Evolutionary conservation across 306 rosid species (phyloP).

Genomic region (Gastrolobium villosum): DNA sequence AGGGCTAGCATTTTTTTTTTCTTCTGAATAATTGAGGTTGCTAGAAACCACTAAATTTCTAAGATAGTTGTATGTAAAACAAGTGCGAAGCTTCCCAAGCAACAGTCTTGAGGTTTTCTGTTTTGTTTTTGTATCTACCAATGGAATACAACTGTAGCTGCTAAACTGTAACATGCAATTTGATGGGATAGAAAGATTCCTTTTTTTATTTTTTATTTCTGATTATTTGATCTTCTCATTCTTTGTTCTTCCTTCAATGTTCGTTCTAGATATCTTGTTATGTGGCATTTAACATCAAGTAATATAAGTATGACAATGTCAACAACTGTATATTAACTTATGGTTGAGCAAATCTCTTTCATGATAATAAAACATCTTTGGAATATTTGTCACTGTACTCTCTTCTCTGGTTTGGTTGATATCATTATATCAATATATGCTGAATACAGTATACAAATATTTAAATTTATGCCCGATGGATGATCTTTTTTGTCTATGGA

Average conservation of each 20-base stretch:
- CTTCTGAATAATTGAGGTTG: background rate
- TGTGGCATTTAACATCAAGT: constrained; percentile 1
- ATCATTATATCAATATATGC: background rate
- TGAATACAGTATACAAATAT: background rate
- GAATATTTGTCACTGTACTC: background rate
- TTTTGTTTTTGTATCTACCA: constrained; percentile 12
- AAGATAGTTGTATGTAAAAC: constrained; percentile 1
- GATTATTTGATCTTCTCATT: background rate
- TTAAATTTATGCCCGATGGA: constrained; percentile 8
- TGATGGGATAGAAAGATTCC: background rate
- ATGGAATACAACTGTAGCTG: constrained; percentile 6
- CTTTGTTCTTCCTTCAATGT: background rate
- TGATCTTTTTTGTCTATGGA: constrained; percentile 30
- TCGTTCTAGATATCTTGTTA: background rate
- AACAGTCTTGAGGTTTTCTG: constrained; percentile 10
- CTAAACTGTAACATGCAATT: background rate
- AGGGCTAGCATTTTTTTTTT: background rate
- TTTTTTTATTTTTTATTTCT: background rate
- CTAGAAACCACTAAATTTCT: background rate
- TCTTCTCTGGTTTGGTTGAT: constrained; percentile 7
- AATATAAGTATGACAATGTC: background rate
- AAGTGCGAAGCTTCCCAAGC: background rate
- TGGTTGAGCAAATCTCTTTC: constrained; percentile 10
- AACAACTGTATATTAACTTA: constrained; percentile 1
- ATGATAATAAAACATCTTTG: constrained; percentile 6